Evolutionary conservation across 2,329 filamentous ascomycete species (phyloP), one percentile per base, ranked within the genome.

Genomic region (Aspergillus quadricinctus): DNA sequence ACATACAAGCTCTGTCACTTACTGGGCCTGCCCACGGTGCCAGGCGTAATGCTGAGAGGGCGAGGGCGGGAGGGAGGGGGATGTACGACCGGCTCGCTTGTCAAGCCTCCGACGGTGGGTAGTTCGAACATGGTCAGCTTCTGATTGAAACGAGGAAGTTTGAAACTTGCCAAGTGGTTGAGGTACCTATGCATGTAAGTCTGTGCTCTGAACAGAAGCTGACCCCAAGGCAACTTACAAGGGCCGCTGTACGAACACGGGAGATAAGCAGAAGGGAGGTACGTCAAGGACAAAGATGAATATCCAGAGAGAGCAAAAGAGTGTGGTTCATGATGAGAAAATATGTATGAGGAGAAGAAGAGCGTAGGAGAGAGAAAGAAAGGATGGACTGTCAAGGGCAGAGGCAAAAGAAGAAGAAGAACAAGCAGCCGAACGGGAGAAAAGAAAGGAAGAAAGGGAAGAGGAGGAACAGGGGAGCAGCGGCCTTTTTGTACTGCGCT

Each of bases 1-100:
- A 54, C 59, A 54, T 54, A 61, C 59, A 60, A 55, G 51, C 50
- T 58, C 59, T 61, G 57, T 60, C 55, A 54, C 54, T 57, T 57
- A 63, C 62, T 64, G 61, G 59, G 50, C 60, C 40, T 41, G 57
- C 48, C 57, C 62, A 51, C 61, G 52, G 45, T 50, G 53, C 57
- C 49, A 57, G 55, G 53, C 52, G 37, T 46, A 46, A 56, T 59
- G 59, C 57, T 61, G 57, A 54, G 40, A 25, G 28, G 46, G n/a
- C 14, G 7, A 27, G 28, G 46, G 5, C n/a, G n/a, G 46, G 10
- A 6, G 27, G 21, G 28, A 5, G 3, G 5, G 21, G 6, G 46
- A 48, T 8, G 21, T 7, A 48, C 9, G 21, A 17, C 31, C 31
- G 1, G 31, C 31, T 5, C 11, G 27, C 28, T 46, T 48, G 21